These are phyloP conservation scores for Cercospora janseana DNA, from an alignment of 2,329 filamentous ascomycete species.

Conservation along the genomic window DNA sequence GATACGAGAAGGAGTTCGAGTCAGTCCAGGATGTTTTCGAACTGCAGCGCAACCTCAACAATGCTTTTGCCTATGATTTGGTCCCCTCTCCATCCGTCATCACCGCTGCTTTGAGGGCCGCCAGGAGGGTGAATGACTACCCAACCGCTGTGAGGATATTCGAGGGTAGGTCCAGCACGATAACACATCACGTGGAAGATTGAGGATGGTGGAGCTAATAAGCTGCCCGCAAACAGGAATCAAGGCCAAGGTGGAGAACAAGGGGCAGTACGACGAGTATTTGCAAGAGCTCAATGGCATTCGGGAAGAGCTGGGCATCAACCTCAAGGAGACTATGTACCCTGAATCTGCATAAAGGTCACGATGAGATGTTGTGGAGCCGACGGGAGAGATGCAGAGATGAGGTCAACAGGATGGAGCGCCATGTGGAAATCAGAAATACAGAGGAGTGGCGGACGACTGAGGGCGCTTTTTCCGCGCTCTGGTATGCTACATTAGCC, in stretches of 20 bases:
- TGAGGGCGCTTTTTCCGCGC: constrained; percentile 11
- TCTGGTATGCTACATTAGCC: constrained; percentile 30
- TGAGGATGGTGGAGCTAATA: constrained; percentile 4
- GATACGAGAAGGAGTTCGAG: constrained; percentile 99
- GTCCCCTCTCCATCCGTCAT: constrained; percentile 91
- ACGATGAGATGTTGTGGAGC: constrained; percentile 7
- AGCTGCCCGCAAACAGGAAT: constrained; percentile 57
- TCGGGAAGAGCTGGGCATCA: constrained; percentile 88
- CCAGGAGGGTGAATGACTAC: constrained; percentile 95
- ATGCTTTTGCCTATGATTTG: constrained; percentile 99
- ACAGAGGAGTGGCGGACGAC: constrained; percentile 10
- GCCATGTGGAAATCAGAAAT: constrained; percentile 5
- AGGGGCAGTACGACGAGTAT: constrained; percentile 94
- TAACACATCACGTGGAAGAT: not conserved
- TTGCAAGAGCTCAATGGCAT: constrained; percentile 88
- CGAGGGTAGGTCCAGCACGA: constrained; percentile 74
- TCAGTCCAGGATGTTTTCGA: constrained; percentile 97
- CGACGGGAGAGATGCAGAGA: constrained; percentile 16
- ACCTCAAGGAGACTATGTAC: constrained; percentile 90
- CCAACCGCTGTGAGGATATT: constrained; percentile 97
- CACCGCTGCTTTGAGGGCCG: constrained; percentile 86
- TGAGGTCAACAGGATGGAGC: constrained; percentile 6
- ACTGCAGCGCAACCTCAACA: constrained; percentile 97
- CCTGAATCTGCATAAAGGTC: constrained; percentile 50
- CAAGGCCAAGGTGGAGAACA: constrained; percentile 99